A percentile compares a stretch with the other conserved stretches of the same genome.
phyloP scores from a whole-genome alignment of 805 yeast genomes.

The Ogataea dorogensis region DNA sequence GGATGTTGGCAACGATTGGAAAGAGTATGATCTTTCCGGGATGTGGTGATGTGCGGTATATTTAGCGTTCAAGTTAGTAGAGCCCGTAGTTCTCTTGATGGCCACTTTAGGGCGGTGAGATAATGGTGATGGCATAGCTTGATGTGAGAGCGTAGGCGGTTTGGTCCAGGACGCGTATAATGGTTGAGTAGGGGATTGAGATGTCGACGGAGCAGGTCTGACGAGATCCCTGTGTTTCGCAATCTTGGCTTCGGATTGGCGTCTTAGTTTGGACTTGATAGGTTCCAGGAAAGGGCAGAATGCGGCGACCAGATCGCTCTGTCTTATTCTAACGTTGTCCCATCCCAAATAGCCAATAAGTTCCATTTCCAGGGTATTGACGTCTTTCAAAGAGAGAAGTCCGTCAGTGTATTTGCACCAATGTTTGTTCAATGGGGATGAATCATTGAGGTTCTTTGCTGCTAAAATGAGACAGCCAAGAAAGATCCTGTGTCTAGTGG shows the following conservation, averaged over 20 bases:
- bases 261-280: slow-evolving; percentile 54
- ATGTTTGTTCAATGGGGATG: slow-evolving; percentile 92
- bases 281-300: slow-evolving; percentile 75
- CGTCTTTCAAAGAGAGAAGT: slow-evolving; percentile 68
- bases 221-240: slow-evolving; percentile 14
- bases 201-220: slow-evolving; percentile 7
- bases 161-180: slow-evolving; percentile 12
- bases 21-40: slow-evolving; percentile 19
- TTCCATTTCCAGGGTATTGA: slow-evolving; percentile 90
- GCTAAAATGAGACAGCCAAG: slow-evolving; percentile 84
- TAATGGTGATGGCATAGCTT: slow-evolving; percentile 17
- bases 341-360: slow-evolving; percentile 78
- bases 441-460: slow-evolving; percentile 91
- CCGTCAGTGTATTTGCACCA: slow-evolving; percentile 95
- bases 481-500: slow-evolving; percentile 91
- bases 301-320: slow-evolving; percentile 65
- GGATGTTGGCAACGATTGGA: slow-evolving; percentile 33
- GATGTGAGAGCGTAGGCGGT: slow-evolving; percentile 11
- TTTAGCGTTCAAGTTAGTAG: slow-evolving; percentile 15
- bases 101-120: slow-evolving; percentile 4
- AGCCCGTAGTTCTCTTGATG: slow-evolving; percentile 17
- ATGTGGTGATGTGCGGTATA: slow-evolving; percentile 12
- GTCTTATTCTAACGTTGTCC: slow-evolving; percentile 66
- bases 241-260: slow-evolving; percentile 20
- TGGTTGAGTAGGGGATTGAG: slow-evolving; percentile 16